Conservation (phyloP, 2,329 filamentous ascomycete species). For the Colletotrichum sp. region DNA sequence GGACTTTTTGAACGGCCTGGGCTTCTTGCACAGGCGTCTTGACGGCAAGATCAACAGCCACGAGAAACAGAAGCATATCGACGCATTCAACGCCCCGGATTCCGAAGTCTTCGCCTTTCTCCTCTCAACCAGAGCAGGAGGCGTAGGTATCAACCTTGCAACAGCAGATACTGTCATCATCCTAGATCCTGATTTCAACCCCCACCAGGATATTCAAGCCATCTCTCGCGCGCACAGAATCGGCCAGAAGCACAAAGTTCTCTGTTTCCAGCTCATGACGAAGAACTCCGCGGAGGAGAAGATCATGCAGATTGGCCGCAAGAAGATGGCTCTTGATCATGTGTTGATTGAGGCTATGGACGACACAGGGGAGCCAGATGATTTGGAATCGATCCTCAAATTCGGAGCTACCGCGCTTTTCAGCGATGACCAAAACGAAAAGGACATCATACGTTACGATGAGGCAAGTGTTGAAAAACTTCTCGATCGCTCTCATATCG, state of each 20-base stretch:
- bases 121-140: slow-evolving; percentile 90
- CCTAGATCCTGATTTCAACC: slow-evolving; percentile 95
- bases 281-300: slow-evolving; percentile 90
- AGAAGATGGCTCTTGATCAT: slow-evolving; percentile 95
- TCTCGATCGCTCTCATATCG: slow-evolving; percentile 83
- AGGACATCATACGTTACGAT: slow-evolving; percentile 82
- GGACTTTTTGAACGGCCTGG: slow-evolving; percentile 83
- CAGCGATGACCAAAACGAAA: slow-evolving; percentile 67
- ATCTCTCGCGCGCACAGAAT: slow-evolving; percentile 94
- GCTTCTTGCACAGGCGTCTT: slow-evolving; percentile 76
- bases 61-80: slow-evolving; percentile 93
- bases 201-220: slow-evolving; percentile 96
- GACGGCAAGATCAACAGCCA: slow-evolving; percentile 83
- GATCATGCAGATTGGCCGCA: slow-evolving; percentile 93
- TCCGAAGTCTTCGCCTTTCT: slow-evolving; percentile 89
- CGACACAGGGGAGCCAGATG: slow-evolving; percentile 78
- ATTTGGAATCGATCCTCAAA: slow-evolving; percentile 86
- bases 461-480: slow-evolving; percentile 83
- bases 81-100: slow-evolving; percentile 86
- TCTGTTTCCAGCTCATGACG: slow-evolving; percentile 95
- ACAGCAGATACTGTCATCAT: slow-evolving; percentile 98
- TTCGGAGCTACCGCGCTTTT: slow-evolving; percentile 90
- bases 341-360: slow-evolving; percentile 93
- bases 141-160: slow-evolving; percentile 96
- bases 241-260: slow-evolving; percentile 92